Evolutionary conservation across 2,329 filamentous ascomycete species (phyloP).

Genomic region (Colletotrichum tropicale): DNA sequence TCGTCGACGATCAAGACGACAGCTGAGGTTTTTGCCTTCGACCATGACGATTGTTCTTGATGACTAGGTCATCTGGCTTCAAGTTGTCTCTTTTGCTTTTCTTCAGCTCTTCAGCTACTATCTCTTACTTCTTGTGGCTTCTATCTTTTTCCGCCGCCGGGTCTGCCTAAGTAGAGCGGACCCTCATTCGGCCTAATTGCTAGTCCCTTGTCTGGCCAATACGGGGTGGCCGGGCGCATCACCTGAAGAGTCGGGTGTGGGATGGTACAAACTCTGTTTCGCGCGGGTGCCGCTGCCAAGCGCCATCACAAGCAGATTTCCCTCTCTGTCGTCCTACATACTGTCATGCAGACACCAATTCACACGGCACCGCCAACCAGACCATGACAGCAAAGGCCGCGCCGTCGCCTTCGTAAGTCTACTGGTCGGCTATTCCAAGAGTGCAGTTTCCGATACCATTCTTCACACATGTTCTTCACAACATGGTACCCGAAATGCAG

Average conservation of each 20-base stretch:
- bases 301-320: slow-evolving; percentile 15
- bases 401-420: background rate
- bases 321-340: slow-evolving; percentile 11
- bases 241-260: slow-evolving; percentile 8
- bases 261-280: slow-evolving; percentile 16
- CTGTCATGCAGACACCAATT: background rate
- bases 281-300: slow-evolving; percentile 21
- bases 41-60: background rate
- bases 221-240: slow-evolving; percentile 1
- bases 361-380: background rate
- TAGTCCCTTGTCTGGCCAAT: slow-evolving; percentile 4
- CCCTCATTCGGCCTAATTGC: background rate
- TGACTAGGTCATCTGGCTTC: slow-evolving; percentile 5
- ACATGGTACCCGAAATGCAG: background rate
- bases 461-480: background rate
- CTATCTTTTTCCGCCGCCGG: background rate
- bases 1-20: background rate
- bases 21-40: background rate
- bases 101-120: background rate
- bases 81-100: background rate
- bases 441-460: background rate
- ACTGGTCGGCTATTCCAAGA: background rate
- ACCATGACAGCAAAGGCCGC: background rate
- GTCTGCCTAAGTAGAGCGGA: slow-evolving; percentile 2
- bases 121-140: background rate